Conservation (phyloP, 345 rosid species). For the Ricinus communis region DNA sequence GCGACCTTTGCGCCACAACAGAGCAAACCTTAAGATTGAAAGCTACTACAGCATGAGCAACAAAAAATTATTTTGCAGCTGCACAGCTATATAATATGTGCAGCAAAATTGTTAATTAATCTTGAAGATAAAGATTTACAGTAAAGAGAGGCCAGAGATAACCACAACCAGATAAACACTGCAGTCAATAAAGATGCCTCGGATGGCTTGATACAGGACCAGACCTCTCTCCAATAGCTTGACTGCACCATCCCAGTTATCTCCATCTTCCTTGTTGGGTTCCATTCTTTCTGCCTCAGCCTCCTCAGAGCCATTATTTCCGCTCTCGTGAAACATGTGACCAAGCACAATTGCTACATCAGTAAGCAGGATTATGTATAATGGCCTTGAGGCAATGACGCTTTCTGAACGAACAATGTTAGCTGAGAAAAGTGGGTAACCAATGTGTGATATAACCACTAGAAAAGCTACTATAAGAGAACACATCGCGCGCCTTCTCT, state of each 20-base stretch:
- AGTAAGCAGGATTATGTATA: slow-evolving; percentile 59
- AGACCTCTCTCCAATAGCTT: slow-evolving; percentile 73
- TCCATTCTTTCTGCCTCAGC: slow-evolving; percentile 30
- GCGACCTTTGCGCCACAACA: too few relatives aligned
- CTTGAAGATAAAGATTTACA: slow-evolving; percentile 15
- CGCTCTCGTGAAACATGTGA: slow-evolving; percentile 36
- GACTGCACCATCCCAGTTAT: slow-evolving; percentile 57
- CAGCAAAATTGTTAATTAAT: neutral
- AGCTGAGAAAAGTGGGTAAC: slow-evolving; percentile 40
- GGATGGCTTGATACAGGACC: slow-evolving; percentile 51
- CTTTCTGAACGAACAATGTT: slow-evolving; percentile 37
- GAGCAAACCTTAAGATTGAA: too few relatives aligned
- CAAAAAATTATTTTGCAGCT: neutral
- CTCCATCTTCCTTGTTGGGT: slow-evolving; percentile 26
- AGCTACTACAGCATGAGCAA: neutral
- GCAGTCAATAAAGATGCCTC: slow-evolving; percentile 73
- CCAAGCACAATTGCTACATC: slow-evolving; percentile 51
- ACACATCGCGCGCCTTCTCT: slow-evolving; percentile 50
- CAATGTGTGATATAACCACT: slow-evolving; percentile 48
- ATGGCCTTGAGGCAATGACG: slow-evolving; percentile 52
- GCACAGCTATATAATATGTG: neutral
- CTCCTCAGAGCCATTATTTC: slow-evolving; percentile 26
- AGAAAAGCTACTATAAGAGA: slow-evolving; percentile 54
- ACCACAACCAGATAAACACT: slow-evolving; percentile 68
- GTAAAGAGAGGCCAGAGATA: slow-evolving; percentile 43